Conservation (phyloP, 225 moss, liverwort and hornwort genomes). For the Thuidium tamariscinum region DNA sequence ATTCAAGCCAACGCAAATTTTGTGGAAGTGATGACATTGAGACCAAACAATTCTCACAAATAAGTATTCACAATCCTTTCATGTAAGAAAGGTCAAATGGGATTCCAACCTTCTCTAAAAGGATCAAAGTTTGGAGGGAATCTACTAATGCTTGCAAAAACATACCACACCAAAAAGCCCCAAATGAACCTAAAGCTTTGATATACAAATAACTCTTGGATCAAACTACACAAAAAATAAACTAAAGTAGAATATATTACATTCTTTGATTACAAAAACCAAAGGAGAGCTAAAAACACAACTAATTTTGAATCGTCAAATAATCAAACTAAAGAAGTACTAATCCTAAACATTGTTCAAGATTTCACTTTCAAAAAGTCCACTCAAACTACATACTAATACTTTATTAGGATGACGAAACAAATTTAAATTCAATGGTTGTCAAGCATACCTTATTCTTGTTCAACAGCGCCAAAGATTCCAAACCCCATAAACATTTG, state of each 20-base stretch:
- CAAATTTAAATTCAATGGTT: neutral
- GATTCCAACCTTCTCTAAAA: rapidly evolving
- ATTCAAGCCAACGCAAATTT: neutral
- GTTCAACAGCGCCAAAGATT: neutral
- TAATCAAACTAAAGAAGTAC: neutral
- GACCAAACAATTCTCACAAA: rapidly evolving
- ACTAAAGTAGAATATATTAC: neutral
- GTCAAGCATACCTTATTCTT: rapidly evolving
- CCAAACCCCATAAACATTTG: neutral
- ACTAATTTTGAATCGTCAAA: neutral
- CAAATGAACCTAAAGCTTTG: neutral
- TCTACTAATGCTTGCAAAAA: rapidly evolving
- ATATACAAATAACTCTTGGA: rapidly evolving
- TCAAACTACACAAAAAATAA: rapidly evolving
- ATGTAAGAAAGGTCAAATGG: rapidly evolving
- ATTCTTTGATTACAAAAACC: rapidly evolving
- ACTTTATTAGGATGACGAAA: neutral
- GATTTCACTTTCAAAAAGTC: neutral
- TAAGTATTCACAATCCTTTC: neutral
- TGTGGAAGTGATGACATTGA: rapidly evolving
- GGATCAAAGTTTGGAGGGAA: neutral
- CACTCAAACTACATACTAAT: neutral
- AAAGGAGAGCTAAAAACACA: no score
- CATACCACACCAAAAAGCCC: neutral
- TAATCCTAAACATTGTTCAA: neutral